Evolutionary conservation across 495 filamentous ascomycete genomes (phyloP), one percentile per base, ranked within the genome.

Genomic region (Geopyxis carbonaria): DNA sequence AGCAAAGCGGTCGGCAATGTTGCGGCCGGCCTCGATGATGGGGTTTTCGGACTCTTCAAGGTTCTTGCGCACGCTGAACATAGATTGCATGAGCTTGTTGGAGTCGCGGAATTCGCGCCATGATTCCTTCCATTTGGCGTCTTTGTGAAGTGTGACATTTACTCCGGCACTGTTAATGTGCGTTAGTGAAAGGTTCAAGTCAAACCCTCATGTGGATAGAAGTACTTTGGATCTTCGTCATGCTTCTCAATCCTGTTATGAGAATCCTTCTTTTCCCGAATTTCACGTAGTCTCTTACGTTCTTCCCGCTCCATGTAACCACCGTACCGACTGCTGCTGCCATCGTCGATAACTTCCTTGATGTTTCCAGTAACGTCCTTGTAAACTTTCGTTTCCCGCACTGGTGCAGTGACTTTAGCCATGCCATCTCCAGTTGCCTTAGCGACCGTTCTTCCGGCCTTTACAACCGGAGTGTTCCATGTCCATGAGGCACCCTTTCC

Each of bases 21-120:
- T 84, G 48, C 89, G 79, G 2, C 87, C 89, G 4, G 84, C 93
- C 31, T 74, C 78, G 55, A 97, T 84, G 14, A 97, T 65, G 0
- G 89, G 91, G 59, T 97, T 94, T 56, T 95, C 86, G 20, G 86
- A 93, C 60, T 97, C 89, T 42, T 89, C 76, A 65, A 93, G 94
- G 36, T 72, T 73, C 29, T 69, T 70, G 59, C 86, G 83, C 46
- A 89, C 63, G 44, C 68, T 67, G 64, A 93, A 94, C 32, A 95
- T 55, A 40, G 74, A 76, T 57, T 93, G 89, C 68, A 93, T 87
- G 45, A 94, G 55, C 34, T 74, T 80, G 56, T 75, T 87, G 34
- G 75, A 73, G 48, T 97, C 89, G 35, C 75, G 70, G 73, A 95
- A 97, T 22, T 79, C 75, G 25, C 78, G 70, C 89, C 89, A 97